Percentiles rank a stretch among this genome's conserved stretches.
These are phyloP conservation scores for Tuber aestivum DNA, from an alignment of 495 filamentous ascomycete genomes.

Conservation along the genomic window DNA sequence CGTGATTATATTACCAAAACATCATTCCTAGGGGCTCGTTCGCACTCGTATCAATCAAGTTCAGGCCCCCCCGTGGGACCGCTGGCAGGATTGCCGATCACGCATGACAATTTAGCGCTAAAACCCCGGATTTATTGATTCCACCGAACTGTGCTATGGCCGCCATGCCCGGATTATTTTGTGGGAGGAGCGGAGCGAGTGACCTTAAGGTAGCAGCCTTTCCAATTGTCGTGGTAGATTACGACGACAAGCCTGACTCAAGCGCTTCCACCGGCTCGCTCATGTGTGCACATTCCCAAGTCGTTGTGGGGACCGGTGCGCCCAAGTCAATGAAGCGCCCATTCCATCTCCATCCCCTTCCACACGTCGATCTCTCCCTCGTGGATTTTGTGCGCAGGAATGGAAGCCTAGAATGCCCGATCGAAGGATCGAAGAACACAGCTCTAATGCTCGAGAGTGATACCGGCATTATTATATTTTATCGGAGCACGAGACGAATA, in stretches of 20 bases:
- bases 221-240: neutral
- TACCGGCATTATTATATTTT: no score
- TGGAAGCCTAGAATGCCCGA: neutral
- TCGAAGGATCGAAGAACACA: neutral
- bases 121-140: neutral
- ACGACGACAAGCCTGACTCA: neutral
- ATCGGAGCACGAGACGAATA: neutral
- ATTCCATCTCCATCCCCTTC: no score
- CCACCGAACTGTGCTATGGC: neutral
- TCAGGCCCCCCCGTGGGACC: neutral
- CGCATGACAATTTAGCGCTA: neutral
- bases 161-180: neutral
- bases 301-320: no score
- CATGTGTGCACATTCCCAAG: neutral
- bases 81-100: neutral
- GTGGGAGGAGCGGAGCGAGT: neutral
- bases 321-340: no score
- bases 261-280: neutral
- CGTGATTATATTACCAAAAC: neutral
- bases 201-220: neutral
- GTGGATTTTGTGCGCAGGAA: neutral
- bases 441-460: no score
- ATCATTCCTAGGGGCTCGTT: neutral
- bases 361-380: neutral
- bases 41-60: neutral